Evolutionary conservation across 352 stramenopile species (phyloP), one percentile per base, ranked within the genome.

Genomic region (Phytophthora palmivora): DNA sequence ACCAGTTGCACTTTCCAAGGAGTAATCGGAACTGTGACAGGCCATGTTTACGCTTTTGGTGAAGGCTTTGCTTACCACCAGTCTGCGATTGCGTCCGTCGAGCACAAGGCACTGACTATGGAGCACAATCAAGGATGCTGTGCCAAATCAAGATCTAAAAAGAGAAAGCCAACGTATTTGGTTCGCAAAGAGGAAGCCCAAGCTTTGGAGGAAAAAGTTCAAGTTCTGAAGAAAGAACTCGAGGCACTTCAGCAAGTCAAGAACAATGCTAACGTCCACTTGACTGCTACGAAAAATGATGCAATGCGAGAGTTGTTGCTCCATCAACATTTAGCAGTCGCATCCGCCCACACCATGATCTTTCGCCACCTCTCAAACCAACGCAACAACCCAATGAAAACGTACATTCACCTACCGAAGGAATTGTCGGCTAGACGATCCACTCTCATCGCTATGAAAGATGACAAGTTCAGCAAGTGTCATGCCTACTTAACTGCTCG

Each of bases 401-500:
- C 41, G 12, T 8, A 45, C 32, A 64, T 70, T 19, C 53, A 70
- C 26, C 19, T 73, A 18, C 47, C 64, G 2, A 54, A 50, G n/a
- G 46, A 78, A 1, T 56, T 52, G 26, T 2, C 32, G 1, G 22
- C 55, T 11, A 64, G 75, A 9, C 70, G 68, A 33, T 58, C 64
- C 14, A 58, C 56, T 14, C 51, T 85, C 10, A 18, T 74, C 6
- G 26, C 26, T 1, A 56, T 82, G 37, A 82, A 80, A 24, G 28
- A 55, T 6, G 33, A 30, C 19, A 72, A 77, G 6, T 44, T 85
- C 6, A 30, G 16, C 6, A 26, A 63, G 16, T 58, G 55, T 8
- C 58, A 72, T n/a, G 44, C 28, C 1, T 83, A 74, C 45, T 68
- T 84, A 12, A 21, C 43, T 10, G 59, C 73, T 18, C 75, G 78